Evolutionary conservation across 495 filamentous ascomycete genomes (phyloP), one percentile per base, ranked within the genome.

Genomic region (Talaromyces stipitatus): DNA sequence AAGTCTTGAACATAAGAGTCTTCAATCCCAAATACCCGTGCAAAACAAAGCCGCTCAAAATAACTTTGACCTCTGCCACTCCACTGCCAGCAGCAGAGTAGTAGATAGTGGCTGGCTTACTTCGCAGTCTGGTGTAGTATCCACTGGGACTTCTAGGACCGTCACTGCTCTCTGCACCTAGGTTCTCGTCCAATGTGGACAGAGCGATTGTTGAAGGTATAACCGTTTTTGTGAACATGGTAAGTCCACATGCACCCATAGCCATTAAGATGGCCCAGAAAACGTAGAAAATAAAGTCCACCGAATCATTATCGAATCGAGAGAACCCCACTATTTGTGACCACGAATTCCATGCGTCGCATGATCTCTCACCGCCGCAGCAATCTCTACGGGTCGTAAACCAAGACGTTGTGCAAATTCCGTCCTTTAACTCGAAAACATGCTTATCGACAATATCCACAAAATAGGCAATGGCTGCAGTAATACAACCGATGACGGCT

Each of bases 31-130:
- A 77, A 69, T 96, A 98, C 0, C 94, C 92, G 75, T 98, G 94
- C 27, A 98, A 78, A 52, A 98, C 92, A 69, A 97, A 98, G 27
- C 94, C 94, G 68, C 92, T 97, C 29, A 96, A 82, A 62, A 98
- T 97, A 58, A 98, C 94, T 56, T 94, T 92, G 36, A 98, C 92
- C 72, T 98, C 94, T 18, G 94, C 94, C 20, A 98, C 94, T 60
- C 94, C 94, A 72, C 91, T 96, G 28, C 94, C 94, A 54, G 94
- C 92, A 56, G 92, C 94, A 12, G 94, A 91, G 66, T 96, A 98
- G 68, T 96, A 98, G 30, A 91, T 78, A 82, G 92, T 94, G 12
- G 91, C 88, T 14, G 88, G 80, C 65, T 58, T 69, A 30, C 62
- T 66, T 53, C 65, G 69, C 51, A 55, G 66, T 58, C 54, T 58